Percentiles rank a stretch among this genome's conserved stretches.
Conservation (phyloP, 495 filamentous ascomycete species). For the Neurospora tetrasperma region DNA sequence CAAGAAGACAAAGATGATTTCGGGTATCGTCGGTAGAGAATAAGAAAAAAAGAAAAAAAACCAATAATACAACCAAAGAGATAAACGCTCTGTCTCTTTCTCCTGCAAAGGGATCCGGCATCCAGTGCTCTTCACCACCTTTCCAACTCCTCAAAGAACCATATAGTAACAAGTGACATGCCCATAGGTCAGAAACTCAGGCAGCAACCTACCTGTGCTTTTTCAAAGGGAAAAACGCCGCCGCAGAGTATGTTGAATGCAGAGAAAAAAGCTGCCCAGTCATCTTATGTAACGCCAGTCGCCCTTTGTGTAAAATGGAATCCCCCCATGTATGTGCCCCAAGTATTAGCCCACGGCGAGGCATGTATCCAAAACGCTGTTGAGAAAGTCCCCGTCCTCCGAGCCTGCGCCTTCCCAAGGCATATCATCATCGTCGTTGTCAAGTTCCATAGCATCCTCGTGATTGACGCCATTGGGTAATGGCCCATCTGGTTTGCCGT, state of each 20-base stretch:
- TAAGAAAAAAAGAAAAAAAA: neutral
- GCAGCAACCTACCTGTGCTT: neutral
- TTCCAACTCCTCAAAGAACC: neutral
- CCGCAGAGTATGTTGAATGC: neutral
- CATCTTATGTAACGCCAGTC: neutral
- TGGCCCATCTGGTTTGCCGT: conserved; percentile 9
- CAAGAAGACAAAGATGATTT: neutral
- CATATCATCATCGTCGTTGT: conserved; percentile 52
- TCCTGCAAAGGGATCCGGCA: neutral
- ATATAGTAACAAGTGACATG: neutral
- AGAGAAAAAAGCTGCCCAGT: neutral
- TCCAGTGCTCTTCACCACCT: neutral
- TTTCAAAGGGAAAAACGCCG: neutral
- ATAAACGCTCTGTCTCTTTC: neutral
- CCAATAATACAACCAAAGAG: neutral
- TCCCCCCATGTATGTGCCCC: neutral
- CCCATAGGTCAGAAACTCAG: neutral
- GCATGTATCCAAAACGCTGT: conserved; percentile 55
- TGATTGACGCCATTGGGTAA: conserved; percentile 29
- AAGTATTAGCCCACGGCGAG: conserved; percentile 22
- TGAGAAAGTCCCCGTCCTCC: conserved; percentile 52
- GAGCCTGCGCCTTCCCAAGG: conserved; percentile 64
- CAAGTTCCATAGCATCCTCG: conserved; percentile 53
- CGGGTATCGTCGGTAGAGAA: neutral
- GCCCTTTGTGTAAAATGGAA: neutral